Evolutionary conservation across 2,329 filamentous ascomycete genomes (phyloP).

Genomic region (Alternaria hordeiaustralica): DNA sequence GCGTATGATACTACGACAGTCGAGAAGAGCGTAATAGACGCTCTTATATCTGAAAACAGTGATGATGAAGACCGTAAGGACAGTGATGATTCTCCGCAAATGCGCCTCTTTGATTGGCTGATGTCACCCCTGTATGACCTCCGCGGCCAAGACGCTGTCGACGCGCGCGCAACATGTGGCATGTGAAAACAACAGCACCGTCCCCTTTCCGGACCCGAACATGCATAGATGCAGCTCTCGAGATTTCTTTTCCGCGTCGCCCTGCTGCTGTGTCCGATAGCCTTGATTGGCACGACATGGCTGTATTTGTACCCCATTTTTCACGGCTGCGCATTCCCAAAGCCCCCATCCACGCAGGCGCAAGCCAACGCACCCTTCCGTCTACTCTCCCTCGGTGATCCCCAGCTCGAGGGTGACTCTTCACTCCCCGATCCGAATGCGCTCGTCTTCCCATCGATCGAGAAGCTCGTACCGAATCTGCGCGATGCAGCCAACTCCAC

Average conservation of each 20-base stretch:
- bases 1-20: background rate
- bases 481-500: slow-evolving; percentile 22
- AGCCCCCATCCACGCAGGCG: slow-evolving; percentile 15
- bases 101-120: slow-evolving; percentile 4
- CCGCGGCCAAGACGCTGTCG: slow-evolving; percentile 8
- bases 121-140: slow-evolving; percentile 1
- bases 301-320: slow-evolving; percentile 89
- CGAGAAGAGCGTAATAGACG: background rate
- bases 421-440: slow-evolving; percentile 66
- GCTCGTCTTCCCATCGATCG: slow-evolving; percentile 50
- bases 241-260: slow-evolving; percentile 54
- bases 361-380: slow-evolving; percentile 73
- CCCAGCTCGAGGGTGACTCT: slow-evolving; percentile 91
- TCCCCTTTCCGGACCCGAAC: slow-evolving; percentile 16
- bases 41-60: background rate
- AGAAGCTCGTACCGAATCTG: slow-evolving; percentile 41
- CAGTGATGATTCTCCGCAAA: slow-evolving; percentile 8
- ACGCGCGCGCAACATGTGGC: slow-evolving; percentile 7
- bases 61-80: background rate
- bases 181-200: slow-evolving; percentile 10
- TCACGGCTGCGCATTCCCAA: slow-evolving; percentile 78
- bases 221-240: slow-evolving; percentile 60
- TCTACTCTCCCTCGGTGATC: slow-evolving; percentile 86
- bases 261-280: slow-evolving; percentile 66
- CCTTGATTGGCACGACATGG: slow-evolving; percentile 73